Base-by-base conservation (phyloP, 495 filamentous ascomycete species). In the Talaromyces ruber region DNA sequence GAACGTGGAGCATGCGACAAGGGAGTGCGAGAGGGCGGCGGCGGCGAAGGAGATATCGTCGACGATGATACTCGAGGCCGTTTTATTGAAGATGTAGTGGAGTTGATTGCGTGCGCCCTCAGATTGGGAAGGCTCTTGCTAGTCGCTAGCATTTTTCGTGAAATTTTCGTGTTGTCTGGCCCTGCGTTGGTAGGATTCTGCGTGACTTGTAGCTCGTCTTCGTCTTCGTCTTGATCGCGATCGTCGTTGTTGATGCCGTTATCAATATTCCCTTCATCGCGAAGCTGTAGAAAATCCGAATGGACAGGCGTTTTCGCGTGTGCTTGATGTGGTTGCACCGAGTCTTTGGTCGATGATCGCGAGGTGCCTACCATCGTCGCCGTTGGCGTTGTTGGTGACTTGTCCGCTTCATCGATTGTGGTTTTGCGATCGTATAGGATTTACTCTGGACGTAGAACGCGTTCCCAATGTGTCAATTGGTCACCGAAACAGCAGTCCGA, bases 321-420 rank as follows among this genome's bases (percentile, higher is more conserved):
- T 54, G 24, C 9, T 16, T 54, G 51, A 54, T 18, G 22, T 14
- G 22, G 12, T 54, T 68, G 72, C 70, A 73, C 63, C 59, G 73
- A 68, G 64, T 70, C 71, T 62, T 72, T 74, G 63, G 74, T 66
- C 18, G 72, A 72, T 9, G 74, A 64, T 67, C 69, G 71, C 65
- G 74, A 73, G 65, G 71, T 70, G 63, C 73, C 66, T 61, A 72
- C 70, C 76, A 78, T 79, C 51, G 22, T 54, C 51, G 51, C 26
- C 58, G 65, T 69, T 64, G 60, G 59, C 30, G 21, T 59, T 25
- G 22, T 25, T 54, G n/a, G 12, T 28, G 51, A 28, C 26, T 24
- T 25, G 22, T 54, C 21, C 51, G 5, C 51, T 18, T 54, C 51
- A 54, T 54, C 28, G 26, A 47, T 47, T 47, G 43, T 18, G 43